A percentile compares a stretch with the other conserved stretches of the same genome.
Conservation (phyloP, 2,329 filamentous ascomycete species). For the Ilyonectria mors-panacis region DNA sequence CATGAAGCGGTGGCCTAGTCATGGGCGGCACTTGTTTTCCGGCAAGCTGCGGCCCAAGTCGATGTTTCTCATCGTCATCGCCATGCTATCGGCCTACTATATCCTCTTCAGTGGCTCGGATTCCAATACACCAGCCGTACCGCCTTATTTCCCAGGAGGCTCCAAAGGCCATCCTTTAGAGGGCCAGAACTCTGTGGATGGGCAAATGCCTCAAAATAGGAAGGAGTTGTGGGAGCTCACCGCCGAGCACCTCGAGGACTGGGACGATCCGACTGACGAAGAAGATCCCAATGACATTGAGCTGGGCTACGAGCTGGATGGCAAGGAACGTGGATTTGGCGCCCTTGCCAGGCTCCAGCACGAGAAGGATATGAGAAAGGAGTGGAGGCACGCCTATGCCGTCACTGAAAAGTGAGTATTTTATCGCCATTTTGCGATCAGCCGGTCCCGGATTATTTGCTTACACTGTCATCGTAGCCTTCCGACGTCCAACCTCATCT, state of each 20-base stretch:
- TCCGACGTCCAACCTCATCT: constrained; percentile 66
- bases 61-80: constrained; percentile 58
- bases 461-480: constrained; percentile 51
- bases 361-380: constrained; percentile 61
- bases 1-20: constrained; percentile 54
- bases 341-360: constrained; percentile 54
- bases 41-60: constrained; percentile 59
- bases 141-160: constrained; percentile 30
- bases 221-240: constrained; percentile 53
- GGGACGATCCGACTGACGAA: constrained; percentile 54
- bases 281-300: constrained; percentile 55
- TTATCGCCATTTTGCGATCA: neutral
- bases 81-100: constrained; percentile 60
- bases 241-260: constrained; percentile 54
- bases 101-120: constrained; percentile 57
- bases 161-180: constrained; percentile 8
- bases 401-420: constrained; percentile 58
- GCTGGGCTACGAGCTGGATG: constrained; percentile 56
- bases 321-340: constrained; percentile 51
- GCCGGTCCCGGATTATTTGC: constrained; percentile 9
- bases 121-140: constrained; percentile 54
- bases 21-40: constrained; percentile 49
- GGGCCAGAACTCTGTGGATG: constrained; percentile 28
- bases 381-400: constrained; percentile 59
- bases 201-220: constrained; percentile 32